These are phyloP conservation scores for Periconia sp. DNA, from an alignment of 2,329 filamentous ascomycete genomes.

Conservation along the genomic window DNA sequence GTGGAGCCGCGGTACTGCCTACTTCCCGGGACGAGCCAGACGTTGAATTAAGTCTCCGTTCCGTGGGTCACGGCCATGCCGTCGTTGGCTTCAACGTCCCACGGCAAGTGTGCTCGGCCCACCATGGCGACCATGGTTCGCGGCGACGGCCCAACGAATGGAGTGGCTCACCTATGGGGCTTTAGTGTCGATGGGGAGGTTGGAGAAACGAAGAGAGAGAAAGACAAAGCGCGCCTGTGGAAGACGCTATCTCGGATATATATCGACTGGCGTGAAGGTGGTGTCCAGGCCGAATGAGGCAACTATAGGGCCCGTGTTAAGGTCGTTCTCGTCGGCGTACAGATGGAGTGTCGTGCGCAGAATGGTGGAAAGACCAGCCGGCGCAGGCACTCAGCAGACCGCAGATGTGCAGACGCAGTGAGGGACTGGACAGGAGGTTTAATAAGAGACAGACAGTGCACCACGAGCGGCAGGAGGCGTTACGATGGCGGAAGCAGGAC, in stretches of 20 bases:
- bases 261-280: neutral
- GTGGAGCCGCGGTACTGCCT: no score
- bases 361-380: slow-evolving; percentile 23
- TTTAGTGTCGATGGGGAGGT: neutral
- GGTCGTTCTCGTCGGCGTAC: slow-evolving; percentile 25
- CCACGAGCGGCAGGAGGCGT: slow-evolving; percentile 15
- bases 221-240: neutral
- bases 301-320: slow-evolving; percentile 17
- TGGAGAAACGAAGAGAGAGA: neutral
- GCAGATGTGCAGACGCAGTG: slow-evolving; percentile 28
- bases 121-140: slow-evolving; percentile 6
- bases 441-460: slow-evolving; percentile 17
- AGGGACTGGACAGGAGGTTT: slow-evolving; percentile 36
- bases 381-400: slow-evolving; percentile 41
- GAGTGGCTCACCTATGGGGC: slow-evolving; percentile 6
- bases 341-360: slow-evolving; percentile 18
- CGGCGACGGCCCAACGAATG: neutral
- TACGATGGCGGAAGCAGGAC: slow-evolving; percentile 37
- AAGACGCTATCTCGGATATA: slow-evolving; percentile 11
- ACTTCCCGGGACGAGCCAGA: no score
- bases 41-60: no score
- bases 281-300: slow-evolving; percentile 10
- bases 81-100: slow-evolving; percentile 1
- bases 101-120: slow-evolving; percentile 1
- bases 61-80: no score